A percentile compares a stretch with the other conserved stretches of the same genome.
Evolutionary conservation across 306 rosid genomes (phyloP).

Genomic region (Coriaria nepalensis): DNA sequence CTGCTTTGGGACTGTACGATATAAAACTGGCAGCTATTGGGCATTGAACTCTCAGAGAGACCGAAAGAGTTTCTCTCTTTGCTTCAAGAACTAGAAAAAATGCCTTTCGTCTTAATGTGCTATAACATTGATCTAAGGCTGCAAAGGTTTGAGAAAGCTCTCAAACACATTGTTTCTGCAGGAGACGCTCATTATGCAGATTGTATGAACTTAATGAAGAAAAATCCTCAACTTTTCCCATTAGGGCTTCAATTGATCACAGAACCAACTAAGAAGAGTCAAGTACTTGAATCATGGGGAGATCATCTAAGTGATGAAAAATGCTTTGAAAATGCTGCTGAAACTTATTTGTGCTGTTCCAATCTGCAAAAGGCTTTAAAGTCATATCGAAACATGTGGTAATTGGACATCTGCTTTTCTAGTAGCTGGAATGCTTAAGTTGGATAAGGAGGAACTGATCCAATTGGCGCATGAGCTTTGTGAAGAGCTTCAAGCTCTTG

Average conservation of each 20-base stretch:
- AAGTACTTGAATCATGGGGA: slow-evolving; percentile 92
- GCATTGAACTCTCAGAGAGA: slow-evolving; percentile 94
- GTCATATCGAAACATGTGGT: slow-evolving; percentile 57
- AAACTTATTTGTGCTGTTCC: slow-evolving; percentile 66
- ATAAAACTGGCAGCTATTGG: slow-evolving; percentile 84
- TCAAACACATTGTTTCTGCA: slow-evolving; percentile 73
- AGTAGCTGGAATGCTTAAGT: slow-evolving; percentile 65
- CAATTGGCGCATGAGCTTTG: slow-evolving; percentile 71
- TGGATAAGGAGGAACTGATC: slow-evolving; percentile 55
- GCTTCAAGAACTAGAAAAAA: slow-evolving; percentile 64
- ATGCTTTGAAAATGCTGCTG: slow-evolving; percentile 72
- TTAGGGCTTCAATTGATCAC: slow-evolving; percentile 73
- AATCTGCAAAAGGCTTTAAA: slow-evolving; percentile 75
- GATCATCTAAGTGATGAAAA: slow-evolving; percentile 67
- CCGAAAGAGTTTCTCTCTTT: slow-evolving; percentile 90
- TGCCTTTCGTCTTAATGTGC: slow-evolving; percentile 64
- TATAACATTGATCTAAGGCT: slow-evolving; percentile 84
- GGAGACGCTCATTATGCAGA: slow-evolving; percentile 74
- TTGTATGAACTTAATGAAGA: slow-evolving; percentile 63
- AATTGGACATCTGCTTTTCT: slow-evolving; percentile 84
- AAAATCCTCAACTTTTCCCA: slow-evolving; percentile 71
- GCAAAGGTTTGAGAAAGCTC: slow-evolving; percentile 77
- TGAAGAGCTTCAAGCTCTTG: slow-evolving; percentile 96
- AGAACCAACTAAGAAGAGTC: slow-evolving; percentile 49
- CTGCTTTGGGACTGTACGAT: slow-evolving; percentile 96